phyloP scores from a whole-genome alignment of 2,329 filamentous ascomycete genomes.

The Xylaria hypoxylon region DNA sequence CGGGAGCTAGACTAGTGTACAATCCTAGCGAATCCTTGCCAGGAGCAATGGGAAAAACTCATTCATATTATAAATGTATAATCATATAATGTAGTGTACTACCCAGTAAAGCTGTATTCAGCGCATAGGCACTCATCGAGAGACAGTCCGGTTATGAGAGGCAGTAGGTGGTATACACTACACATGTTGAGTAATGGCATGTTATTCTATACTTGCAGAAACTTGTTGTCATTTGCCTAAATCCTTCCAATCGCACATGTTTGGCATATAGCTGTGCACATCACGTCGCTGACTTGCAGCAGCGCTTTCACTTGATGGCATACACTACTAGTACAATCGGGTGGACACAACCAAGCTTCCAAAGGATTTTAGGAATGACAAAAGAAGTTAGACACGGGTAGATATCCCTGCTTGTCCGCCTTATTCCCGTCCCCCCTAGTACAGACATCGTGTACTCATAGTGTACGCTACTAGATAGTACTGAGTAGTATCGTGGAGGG shows the following conservation, averaged over 20 bases:
- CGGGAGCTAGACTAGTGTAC: background rate
- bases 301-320: background rate
- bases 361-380: conserved; percentile 6
- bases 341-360: conserved; percentile 6
- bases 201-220: background rate
- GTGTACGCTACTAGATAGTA: no score
- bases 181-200: no score
- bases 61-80: conserved; percentile 3
- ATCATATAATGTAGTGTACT: no score
- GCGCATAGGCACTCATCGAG: background rate
- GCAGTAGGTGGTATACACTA: background rate
- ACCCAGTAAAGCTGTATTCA: no score
- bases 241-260: background rate
- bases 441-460: no score
- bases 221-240: background rate
- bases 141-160: background rate
- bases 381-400: conserved; percentile 22
- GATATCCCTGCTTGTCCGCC: conserved; percentile 19
- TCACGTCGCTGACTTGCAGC: conserved; percentile 27
- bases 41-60: conserved; percentile 8
- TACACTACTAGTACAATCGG: no score
- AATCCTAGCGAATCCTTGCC: background rate
- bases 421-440: conserved; percentile 2
- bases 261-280: conserved; percentile 11
- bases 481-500: no score